A percentile compares a stretch with the other conserved stretches of the same genome.
Conservation (phyloP, 805 yeast species). For the Metschnikowia gruessii region DNA sequence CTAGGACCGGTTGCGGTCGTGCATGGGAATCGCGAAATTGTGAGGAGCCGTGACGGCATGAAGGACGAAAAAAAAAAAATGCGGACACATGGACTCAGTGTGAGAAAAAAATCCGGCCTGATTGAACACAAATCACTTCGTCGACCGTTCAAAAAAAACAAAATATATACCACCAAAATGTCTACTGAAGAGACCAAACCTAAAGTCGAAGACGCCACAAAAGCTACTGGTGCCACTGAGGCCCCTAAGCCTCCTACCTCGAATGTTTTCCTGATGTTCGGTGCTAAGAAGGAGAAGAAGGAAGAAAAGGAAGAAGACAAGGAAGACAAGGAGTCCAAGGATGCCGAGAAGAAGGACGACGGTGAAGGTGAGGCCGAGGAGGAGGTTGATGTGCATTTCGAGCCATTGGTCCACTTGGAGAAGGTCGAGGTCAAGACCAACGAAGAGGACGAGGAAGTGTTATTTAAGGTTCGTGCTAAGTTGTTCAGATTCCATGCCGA, state of each 20-base stretch:
- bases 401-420: conserved; percentile 92
- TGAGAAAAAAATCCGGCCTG: conserved; percentile 2
- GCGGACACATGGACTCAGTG: not conserved
- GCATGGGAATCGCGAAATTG: conserved; percentile 7
- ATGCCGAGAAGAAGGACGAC: conserved; percentile 33
- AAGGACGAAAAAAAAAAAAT: not conserved
- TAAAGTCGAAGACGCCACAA: conserved; percentile 23
- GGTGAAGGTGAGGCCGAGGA: conserved; percentile 61
- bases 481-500: conserved; percentile 86
- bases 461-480: conserved; percentile 89
- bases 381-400: conserved; percentile 87
- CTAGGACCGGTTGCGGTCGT: conserved; percentile 2
- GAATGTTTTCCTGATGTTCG: conserved; percentile 91
- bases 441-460: conserved; percentile 84
- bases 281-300: conserved; percentile 78
- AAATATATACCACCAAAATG: conserved; percentile 16
- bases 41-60: not conserved
- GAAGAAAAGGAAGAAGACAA: conserved; percentile 33
- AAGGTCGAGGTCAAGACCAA: conserved; percentile 95
- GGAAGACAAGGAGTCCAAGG: conserved; percentile 27
- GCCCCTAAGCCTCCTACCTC: conserved; percentile 67
- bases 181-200: conserved; percentile 32
- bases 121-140: not conserved
- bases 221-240: conserved; percentile 20
- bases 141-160: not conserved